Conservation (phyloP, 352 stramenopile genomes). For the Globisporangium spinosum region DNA sequence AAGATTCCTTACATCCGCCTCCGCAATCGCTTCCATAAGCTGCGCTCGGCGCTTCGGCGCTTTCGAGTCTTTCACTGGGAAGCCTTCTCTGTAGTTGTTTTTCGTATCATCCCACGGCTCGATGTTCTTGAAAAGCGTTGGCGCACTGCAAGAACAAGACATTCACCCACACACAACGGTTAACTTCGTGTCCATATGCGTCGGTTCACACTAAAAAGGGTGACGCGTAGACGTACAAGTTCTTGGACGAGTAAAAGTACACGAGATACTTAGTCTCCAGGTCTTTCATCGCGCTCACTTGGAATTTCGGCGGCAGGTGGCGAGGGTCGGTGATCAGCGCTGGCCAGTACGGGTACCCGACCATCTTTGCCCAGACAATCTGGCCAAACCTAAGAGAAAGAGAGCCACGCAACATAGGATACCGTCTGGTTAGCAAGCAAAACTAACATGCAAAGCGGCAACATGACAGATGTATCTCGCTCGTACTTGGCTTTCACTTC, state of each 20-base stretch:
- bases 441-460: background rate
- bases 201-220: background rate
- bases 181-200: slow-evolving; percentile 1
- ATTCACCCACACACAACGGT: background rate
- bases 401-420: background rate
- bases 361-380: slow-evolving; percentile 84
- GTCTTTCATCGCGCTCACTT: slow-evolving; percentile 44
- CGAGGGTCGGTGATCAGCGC: slow-evolving; percentile 67
- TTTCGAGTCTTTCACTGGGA: slow-evolving; percentile 67
- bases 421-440: background rate
- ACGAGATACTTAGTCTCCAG: slow-evolving; percentile 70
- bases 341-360: slow-evolving; percentile 78
- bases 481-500: slow-evolving; percentile 55
- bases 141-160: slow-evolving; percentile 28
- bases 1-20: slow-evolving; percentile 46
- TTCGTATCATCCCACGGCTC: slow-evolving; percentile 73
- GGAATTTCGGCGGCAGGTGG: slow-evolving; percentile 39
- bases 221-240: slow-evolving; percentile 39
- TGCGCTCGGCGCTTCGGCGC: slow-evolving; percentile 61
- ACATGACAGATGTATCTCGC: background rate
- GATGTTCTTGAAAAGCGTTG: slow-evolving; percentile 60
- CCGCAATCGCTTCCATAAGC: slow-evolving; percentile 66
- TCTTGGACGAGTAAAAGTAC: slow-evolving; percentile 76
- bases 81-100: slow-evolving; percentile 55
- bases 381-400: slow-evolving; percentile 46